phyloP scores from a whole-genome alignment of 345 rosid genomes.

The Rhizophora apiculata region DNA sequence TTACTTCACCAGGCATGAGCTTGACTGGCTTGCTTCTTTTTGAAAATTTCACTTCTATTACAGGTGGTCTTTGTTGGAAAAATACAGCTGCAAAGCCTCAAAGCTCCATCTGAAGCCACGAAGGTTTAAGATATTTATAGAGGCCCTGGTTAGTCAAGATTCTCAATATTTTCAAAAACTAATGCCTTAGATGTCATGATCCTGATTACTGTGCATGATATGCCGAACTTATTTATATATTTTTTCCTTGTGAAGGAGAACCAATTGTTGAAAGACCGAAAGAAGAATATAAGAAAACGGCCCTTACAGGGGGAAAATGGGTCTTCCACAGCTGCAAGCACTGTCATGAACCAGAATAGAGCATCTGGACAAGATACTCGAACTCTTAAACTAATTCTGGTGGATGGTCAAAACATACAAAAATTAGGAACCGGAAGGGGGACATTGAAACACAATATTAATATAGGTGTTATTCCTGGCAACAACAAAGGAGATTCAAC shows the following conservation, averaged over 20 bases:
- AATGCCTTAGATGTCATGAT: slow-evolving; percentile 18
- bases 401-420: slow-evolving; percentile 73
- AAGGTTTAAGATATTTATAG: slow-evolving; percentile 87
- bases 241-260: slow-evolving; percentile 63
- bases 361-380: slow-evolving; percentile 59
- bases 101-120: slow-evolving; percentile 98
- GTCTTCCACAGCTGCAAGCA: slow-evolving; percentile 55
- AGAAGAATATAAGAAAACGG: slow-evolving; percentile 70
- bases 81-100: slow-evolving; percentile 97
- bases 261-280: slow-evolving; percentile 92
- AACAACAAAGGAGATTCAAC: slow-evolving; percentile 60
- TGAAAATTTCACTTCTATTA: slow-evolving; percentile 17
- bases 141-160: slow-evolving; percentile 79
- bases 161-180: slow-evolving; percentile 14
- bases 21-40: slow-evolving; percentile 2
- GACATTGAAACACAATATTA: slow-evolving; percentile 58
- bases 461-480: slow-evolving; percentile 47
- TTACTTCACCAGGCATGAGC: neutral
- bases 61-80: slow-evolving; percentile 99
- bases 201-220: slow-evolving; percentile 15
- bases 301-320: slow-evolving; percentile 66
- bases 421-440: slow-evolving; percentile 70
- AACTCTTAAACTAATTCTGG: slow-evolving; percentile 63
- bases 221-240: slow-evolving; percentile 24
- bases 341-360: slow-evolving; percentile 56